Percentiles rank a stretch among this genome's conserved stretches.
Evolutionary conservation across 2,329 filamentous ascomycete genomes (phyloP).

Genomic region (Ophiostoma himal-ulmi): DNA sequence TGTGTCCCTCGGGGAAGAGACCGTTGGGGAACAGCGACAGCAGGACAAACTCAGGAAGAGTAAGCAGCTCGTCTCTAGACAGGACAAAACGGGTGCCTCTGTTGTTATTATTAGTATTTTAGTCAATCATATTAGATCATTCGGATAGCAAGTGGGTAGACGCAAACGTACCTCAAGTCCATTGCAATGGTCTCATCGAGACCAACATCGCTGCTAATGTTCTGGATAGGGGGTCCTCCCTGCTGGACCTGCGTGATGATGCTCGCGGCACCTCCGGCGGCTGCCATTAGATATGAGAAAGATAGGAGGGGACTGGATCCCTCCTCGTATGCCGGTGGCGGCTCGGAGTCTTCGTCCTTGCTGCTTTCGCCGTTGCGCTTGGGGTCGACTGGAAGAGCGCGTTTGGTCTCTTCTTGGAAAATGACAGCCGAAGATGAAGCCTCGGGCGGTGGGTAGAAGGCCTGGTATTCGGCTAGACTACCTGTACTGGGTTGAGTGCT

Average conservation of each 20-base stretch:
- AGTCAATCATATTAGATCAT: background rate
- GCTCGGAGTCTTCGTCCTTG: conserved; percentile 80
- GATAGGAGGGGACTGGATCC: conserved; percentile 85
- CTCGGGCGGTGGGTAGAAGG: conserved; percentile 8
- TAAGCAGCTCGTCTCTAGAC: conserved; percentile 89
- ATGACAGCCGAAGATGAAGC: conserved; percentile 27
- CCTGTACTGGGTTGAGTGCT: conserved; percentile 18
- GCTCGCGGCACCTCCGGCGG: conserved; percentile 92
- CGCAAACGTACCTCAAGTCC: conserved; percentile 69
- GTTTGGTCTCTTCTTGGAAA: conserved; percentile 68
- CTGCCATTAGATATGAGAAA: conserved; percentile 96
- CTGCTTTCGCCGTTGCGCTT: conserved; percentile 54
- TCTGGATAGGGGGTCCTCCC: conserved; percentile 80
- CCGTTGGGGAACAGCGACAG: conserved; percentile 97
- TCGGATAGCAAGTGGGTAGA: background rate
- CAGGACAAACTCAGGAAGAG: conserved; percentile 92
- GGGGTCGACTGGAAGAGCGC: conserved; percentile 72
- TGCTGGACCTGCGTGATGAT: conserved; percentile 99
- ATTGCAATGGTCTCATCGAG: conserved; percentile 92
- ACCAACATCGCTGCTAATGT: conserved; percentile 80
- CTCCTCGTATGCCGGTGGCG: conserved; percentile 93
- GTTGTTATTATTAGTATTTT: background rate
- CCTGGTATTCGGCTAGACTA: conserved; percentile 1
- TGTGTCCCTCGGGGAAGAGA: conserved; percentile 92
- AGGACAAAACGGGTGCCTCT: conserved; percentile 92